Percentiles rank a stretch among this genome's conserved stretches.
phyloP scores from a whole-genome alignment of 345 rosid genomes.

The Murraya koenigii region DNA sequence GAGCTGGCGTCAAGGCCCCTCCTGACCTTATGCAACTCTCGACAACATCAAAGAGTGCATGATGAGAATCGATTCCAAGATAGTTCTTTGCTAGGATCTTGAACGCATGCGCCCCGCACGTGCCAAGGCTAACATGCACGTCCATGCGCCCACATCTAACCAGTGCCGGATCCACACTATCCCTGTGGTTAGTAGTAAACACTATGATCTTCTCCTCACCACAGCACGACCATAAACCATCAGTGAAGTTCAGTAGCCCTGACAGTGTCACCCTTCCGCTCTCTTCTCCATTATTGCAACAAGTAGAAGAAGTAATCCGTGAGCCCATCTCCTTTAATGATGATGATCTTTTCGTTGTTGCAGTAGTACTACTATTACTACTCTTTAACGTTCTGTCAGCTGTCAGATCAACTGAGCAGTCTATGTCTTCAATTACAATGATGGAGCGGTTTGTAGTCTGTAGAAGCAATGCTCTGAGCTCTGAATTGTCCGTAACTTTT shows the following conservation, averaged over 20 bases:
- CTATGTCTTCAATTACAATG: slow-evolving; percentile 51
- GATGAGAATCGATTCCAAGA: slow-evolving; percentile 36
- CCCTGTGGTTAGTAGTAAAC: slow-evolving; percentile 44
- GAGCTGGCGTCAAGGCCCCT: slow-evolving; percentile 46
- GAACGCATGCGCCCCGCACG: slow-evolving; percentile 44
- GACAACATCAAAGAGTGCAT: slow-evolving; percentile 32
- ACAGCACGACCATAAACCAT: slow-evolving; percentile 50
- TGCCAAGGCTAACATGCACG: slow-evolving; percentile 40
- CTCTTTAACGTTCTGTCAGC: slow-evolving; percentile 33
- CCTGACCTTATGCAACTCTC: slow-evolving; percentile 43
- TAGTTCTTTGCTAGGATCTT: slow-evolving; percentile 37
- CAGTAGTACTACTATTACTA: background rate
- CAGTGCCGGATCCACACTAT: slow-evolving; percentile 44
- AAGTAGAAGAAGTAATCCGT: background rate
- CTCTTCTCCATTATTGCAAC: slow-evolving; percentile 16
- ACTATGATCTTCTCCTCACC: slow-evolving; percentile 46
- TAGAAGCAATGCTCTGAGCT: slow-evolving; percentile 41
- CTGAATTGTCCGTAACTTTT: slow-evolving; percentile 43
- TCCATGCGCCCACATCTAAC: slow-evolving; percentile 53
- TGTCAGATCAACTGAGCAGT: slow-evolving; percentile 40
- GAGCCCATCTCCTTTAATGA: background rate
- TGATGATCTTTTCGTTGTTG: slow-evolving; percentile 13
- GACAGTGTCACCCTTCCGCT: slow-evolving; percentile 39
- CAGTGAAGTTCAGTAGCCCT: slow-evolving; percentile 44
- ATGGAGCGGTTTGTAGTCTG: slow-evolving; percentile 45